Conservation (phyloP, 2,329 filamentous ascomycete species). For the Esteya vermicola region DNA sequence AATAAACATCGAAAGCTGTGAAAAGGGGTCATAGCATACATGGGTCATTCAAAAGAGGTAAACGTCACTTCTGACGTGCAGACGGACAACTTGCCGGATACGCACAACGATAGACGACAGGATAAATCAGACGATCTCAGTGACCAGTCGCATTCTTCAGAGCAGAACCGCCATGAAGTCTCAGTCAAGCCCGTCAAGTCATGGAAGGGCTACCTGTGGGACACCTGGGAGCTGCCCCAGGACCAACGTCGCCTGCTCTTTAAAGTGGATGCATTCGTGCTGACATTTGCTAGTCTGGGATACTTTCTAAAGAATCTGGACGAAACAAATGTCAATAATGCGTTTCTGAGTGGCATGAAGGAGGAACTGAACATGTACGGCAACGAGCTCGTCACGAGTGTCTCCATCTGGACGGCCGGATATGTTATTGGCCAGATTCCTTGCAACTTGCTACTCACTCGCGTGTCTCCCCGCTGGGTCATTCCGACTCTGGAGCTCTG, state of each 20-base stretch:
- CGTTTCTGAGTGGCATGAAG: conserved; percentile 32
- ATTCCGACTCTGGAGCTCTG: conserved; percentile 16
- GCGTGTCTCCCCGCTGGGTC: conserved; percentile 16
- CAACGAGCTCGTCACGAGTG: conserved; percentile 23
- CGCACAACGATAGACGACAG: no score
- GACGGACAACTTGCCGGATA: no score
- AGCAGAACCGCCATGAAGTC: no score
- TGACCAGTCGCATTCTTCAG: no score
- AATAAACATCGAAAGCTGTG: no score
- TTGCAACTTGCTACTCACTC: conserved; percentile 11
- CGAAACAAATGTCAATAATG: conserved; percentile 26
- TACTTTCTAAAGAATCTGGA: conserved; percentile 23
- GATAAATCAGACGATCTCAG: no score
- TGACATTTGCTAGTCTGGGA: conserved; percentile 19
- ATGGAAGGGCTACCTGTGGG: conserved; percentile 24
- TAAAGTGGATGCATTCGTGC: conserved; percentile 20
- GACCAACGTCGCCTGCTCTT: conserved; percentile 20
- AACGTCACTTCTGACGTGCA: no score
- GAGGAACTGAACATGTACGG: conserved; percentile 28
- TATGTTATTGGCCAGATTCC: conserved; percentile 15
- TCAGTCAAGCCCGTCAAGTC: conserved; percentile 10
- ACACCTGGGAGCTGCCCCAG: conserved; percentile 18
- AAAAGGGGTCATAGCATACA: no score
- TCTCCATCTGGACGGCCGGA: conserved; percentile 18
- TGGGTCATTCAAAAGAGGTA: no score